phyloP scores from a whole-genome alignment of 1,284 basidiomycete species.

The Ustilago esculenta region DNA sequence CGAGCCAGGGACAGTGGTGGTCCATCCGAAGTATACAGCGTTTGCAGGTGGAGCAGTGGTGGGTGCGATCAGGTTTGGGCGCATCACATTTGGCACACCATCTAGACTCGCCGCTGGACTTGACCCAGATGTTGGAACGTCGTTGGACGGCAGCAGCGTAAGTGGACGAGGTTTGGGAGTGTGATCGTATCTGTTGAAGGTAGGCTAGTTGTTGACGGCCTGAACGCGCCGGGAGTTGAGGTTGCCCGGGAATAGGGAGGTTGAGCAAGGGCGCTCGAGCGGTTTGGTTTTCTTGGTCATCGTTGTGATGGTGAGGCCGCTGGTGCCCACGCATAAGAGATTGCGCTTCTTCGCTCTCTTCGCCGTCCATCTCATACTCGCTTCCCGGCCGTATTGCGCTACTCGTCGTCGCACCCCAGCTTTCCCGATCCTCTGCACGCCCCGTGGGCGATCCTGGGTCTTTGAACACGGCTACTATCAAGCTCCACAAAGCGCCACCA shows the following conservation, averaged over 20 bases:
- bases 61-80: constrained; percentile 61
- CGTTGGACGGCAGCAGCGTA: constrained; percentile 6
- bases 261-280: constrained; percentile 36
- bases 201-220: constrained; percentile 49
- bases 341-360: constrained; percentile 17
- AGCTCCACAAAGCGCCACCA: constrained; percentile 43
- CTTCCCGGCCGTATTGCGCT: not conserved
- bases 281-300: not conserved
- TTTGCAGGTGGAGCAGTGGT: constrained; percentile 62
- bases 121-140: constrained; percentile 50
- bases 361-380: constrained; percentile 21
- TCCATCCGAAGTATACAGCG: constrained; percentile 61
- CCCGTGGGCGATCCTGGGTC: constrained; percentile 29
- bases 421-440: constrained; percentile 8
- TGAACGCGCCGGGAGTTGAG: constrained; percentile 46
- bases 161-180: not conserved
- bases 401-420: constrained; percentile 1
- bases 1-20: constrained; percentile 70
- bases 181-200: constrained; percentile 21
- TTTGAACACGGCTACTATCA: constrained; percentile 50
- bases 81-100: constrained; percentile 61
- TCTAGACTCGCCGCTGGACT: constrained; percentile 54
- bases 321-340: constrained; percentile 16
- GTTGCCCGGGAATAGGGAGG: constrained; percentile 46
- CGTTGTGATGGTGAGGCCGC: no score